Conservation (phyloP, 495 filamentous ascomycete genomes). For the Pseudomonodictys pantanalensis region DNA sequence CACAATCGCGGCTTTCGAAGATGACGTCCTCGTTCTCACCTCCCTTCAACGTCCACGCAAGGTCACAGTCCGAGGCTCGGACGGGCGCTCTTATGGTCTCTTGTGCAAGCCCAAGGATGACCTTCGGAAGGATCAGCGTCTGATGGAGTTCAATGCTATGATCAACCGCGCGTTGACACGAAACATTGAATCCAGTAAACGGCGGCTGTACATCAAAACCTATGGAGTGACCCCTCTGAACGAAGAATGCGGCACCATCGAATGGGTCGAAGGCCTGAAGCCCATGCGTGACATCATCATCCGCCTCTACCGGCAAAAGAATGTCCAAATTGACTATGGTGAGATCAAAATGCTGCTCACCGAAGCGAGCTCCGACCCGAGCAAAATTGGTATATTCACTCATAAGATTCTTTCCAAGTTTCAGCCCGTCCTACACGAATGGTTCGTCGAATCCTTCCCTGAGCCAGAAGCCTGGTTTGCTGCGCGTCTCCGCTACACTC, state of each 20-base stretch:
- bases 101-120: slow-evolving; percentile 98
- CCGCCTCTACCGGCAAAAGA: slow-evolving; percentile 67
- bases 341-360: slow-evolving; percentile 58
- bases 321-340: slow-evolving; percentile 57
- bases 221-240: slow-evolving; percentile 95
- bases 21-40: slow-evolving; percentile 83
- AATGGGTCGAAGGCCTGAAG: slow-evolving; percentile 97
- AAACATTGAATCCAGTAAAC: slow-evolving; percentile 82
- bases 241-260: slow-evolving; percentile 95
- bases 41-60: slow-evolving; percentile 91
- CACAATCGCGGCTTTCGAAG: slow-evolving; percentile 66
- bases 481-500: slow-evolving; percentile 84
- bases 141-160: slow-evolving; percentile 99
- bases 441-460: slow-evolving; percentile 94
- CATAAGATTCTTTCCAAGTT: slow-evolving; percentile 53
- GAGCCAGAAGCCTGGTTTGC: slow-evolving; percentile 89
- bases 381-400: slow-evolving; percentile 66
- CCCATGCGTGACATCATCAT: slow-evolving; percentile 90
- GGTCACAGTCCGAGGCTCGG: slow-evolving; percentile 80
- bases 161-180: slow-evolving; percentile 91
- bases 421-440: slow-evolving; percentile 80
- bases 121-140: slow-evolving; percentile 89
- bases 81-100: slow-evolving; percentile 82
- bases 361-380: slow-evolving; percentile 52
- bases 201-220: slow-evolving; percentile 87